Conservation (phyloP, 352 stramenopile genomes). For the Peronospora tabacina region DNA sequence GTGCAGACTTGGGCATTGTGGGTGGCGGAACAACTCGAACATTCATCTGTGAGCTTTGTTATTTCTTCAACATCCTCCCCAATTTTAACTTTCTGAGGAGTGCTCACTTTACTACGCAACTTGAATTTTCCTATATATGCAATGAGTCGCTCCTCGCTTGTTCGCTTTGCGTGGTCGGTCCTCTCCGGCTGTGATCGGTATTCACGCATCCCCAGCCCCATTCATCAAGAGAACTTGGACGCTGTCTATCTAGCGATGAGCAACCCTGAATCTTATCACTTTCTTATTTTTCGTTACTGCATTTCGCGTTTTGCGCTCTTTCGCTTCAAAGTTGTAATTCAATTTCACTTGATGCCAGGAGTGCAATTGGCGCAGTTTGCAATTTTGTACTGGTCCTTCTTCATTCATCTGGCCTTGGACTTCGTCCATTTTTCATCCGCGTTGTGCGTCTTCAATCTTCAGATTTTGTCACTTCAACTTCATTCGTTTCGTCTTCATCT, state of each 20-base stretch:
- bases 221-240: conserved; percentile 16
- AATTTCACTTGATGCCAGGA: conserved; percentile 24
- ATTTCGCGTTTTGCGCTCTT: conserved; percentile 29
- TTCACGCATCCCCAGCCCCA: conserved; percentile 4
- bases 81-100: conserved; percentile 33
- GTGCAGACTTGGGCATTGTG: too few species aligned
- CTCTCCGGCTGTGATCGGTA: conserved; percentile 5
- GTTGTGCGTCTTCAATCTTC: conserved; percentile 28
- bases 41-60: conserved; percentile 38
- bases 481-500: conserved; percentile 27
- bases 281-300: conserved; percentile 31
- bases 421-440: conserved; percentile 24
- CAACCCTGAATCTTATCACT: conserved; percentile 25
- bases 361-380: conserved; percentile 30
- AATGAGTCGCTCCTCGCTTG: conserved; percentile 14
- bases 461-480: conserved; percentile 29
- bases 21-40: conserved; percentile 6
- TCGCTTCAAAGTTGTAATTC: conserved; percentile 41
- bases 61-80: conserved; percentile 32
- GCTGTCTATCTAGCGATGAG: conserved; percentile 14
- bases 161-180: conserved; percentile 9
- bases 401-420: conserved; percentile 28
- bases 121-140: conserved; percentile 34
- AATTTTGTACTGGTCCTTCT: conserved; percentile 26
- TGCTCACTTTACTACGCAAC: conserved; percentile 38